These are phyloP conservation scores for Metroxylon sagu DNA, from an alignment of 176 grass and related monocot genomes.

Conservation along the genomic window DNA sequence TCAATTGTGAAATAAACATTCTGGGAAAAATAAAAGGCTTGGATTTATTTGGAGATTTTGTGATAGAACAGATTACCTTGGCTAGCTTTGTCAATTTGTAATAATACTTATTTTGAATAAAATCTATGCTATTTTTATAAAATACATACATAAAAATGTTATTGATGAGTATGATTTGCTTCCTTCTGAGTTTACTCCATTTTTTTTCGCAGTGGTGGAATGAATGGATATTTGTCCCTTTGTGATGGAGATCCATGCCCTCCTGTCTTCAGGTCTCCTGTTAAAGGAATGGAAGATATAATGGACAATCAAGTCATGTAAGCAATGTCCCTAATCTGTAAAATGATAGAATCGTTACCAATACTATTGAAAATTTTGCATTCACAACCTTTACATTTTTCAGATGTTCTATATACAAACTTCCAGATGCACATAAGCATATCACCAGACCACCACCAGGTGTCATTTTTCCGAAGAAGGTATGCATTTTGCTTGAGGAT, in stretches of 20 bases:
- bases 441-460: constrained; percentile 64
- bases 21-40: no score
- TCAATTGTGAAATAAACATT: no score
- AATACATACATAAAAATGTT: no score
- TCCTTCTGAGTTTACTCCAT: no score
- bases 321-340: constrained; percentile 7
- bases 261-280: constrained; percentile 79
- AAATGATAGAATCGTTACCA: no score
- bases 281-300: constrained; percentile 71
- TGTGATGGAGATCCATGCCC: constrained; percentile 85
- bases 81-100: neutral
- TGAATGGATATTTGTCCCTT: constrained; percentile 92
- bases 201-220: constrained; percentile 58
- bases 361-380: constrained; percentile 14
- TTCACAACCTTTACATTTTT: constrained; percentile 13
- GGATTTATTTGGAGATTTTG: no score
- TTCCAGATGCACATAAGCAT: constrained; percentile 88
- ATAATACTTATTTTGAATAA: constrained; percentile 13
- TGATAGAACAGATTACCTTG: no score
- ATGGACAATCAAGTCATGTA: constrained; percentile 99
- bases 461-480: constrained; percentile 92
- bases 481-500: constrained; percentile 9
- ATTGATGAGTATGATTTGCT: no score
- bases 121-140: no score
- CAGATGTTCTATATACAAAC: constrained; percentile 91